These are phyloP conservation scores for Bjerkandera adusta DNA, from an alignment of 1,284 basidiomycete species.

Conservation along the genomic window DNA sequence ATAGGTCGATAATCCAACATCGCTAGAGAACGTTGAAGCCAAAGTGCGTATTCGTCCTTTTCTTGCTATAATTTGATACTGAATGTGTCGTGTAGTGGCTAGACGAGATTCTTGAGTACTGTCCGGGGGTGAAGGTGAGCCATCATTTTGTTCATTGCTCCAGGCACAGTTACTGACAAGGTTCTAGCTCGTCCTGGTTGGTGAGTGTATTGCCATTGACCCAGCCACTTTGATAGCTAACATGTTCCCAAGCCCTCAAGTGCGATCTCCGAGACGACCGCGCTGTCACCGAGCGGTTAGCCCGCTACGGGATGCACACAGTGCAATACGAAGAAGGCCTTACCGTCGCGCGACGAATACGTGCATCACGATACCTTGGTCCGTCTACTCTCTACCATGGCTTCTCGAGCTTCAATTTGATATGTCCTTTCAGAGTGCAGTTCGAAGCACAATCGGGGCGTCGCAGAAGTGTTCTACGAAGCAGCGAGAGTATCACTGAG, in stretches of 20 bases:
- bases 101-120: slow-evolving; percentile 86
- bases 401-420: slow-evolving; percentile 3
- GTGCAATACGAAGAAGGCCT: slow-evolving; percentile 92
- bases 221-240: slow-evolving; percentile 14
- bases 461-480: slow-evolving; percentile 89
- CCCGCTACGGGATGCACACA: slow-evolving; percentile 62
- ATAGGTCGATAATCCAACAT: slow-evolving; percentile 92
- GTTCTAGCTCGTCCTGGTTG: slow-evolving; percentile 78
- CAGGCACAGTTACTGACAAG: too few relatives aligned
- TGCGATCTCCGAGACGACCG: slow-evolving; percentile 90
- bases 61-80: not conserved
- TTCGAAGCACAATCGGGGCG: slow-evolving; percentile 93
- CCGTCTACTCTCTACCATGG: slow-evolving; percentile 29
- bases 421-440: slow-evolving; percentile 74
- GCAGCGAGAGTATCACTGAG: slow-evolving; percentile 82
- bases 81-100: slow-evolving; percentile 63
- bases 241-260: slow-evolving; percentile 69
- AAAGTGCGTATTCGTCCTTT: slow-evolving; percentile 59
- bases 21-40: slow-evolving; percentile 89
- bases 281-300: slow-evolving; percentile 63
- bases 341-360: slow-evolving; percentile 84
- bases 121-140: slow-evolving; percentile 88
- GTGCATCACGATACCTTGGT: slow-evolving; percentile 91
- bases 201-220: slow-evolving; percentile 44
- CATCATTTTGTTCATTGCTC: too few relatives aligned